phyloP scores from a whole-genome alignment of 2,329 filamentous ascomycete species.

The Sporothrix pseudoabietina region DNA sequence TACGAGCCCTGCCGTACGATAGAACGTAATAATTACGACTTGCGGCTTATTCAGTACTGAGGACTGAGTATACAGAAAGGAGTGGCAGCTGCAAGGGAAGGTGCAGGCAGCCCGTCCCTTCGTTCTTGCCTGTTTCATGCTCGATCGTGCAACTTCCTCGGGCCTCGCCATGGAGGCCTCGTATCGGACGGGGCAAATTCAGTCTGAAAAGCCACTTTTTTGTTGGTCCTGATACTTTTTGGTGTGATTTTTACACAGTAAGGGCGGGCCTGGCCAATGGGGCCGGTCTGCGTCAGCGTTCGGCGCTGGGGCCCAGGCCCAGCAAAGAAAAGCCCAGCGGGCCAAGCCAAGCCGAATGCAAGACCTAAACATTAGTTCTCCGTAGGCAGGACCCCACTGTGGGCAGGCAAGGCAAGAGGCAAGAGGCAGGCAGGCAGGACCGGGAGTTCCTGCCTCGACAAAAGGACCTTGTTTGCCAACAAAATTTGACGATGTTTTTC shows the following conservation, averaged over 20 bases:
- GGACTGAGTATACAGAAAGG: background rate
- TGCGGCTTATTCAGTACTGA: background rate
- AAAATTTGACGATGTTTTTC: background rate
- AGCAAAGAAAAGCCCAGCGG: background rate
- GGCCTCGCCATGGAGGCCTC: constrained; percentile 7
- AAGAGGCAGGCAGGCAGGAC: background rate
- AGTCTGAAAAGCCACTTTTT: background rate
- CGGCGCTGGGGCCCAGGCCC: background rate
- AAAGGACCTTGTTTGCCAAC: constrained; percentile 6
- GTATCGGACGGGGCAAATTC: constrained; percentile 13
- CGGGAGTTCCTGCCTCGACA: background rate
- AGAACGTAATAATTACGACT: background rate
- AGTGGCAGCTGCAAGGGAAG: constrained; percentile 16
- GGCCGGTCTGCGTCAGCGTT: constrained; percentile 21
- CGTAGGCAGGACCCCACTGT: constrained; percentile 16
- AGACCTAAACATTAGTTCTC: background rate
- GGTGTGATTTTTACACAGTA: background rate
- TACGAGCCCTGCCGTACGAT: constrained; percentile 1
- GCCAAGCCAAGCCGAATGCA: background rate
- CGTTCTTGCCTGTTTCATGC: background rate
- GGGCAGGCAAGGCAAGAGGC: background rate
- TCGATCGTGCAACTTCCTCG: background rate
- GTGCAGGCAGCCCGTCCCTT: background rate
- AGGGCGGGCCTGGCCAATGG: background rate
- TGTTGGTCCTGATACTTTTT: background rate